Evolutionary conservation across 441 rosid genomes (phyloP), one percentile per base, ranked within the genome.

Genomic region (Pelargonium exstipulatum): DNA sequence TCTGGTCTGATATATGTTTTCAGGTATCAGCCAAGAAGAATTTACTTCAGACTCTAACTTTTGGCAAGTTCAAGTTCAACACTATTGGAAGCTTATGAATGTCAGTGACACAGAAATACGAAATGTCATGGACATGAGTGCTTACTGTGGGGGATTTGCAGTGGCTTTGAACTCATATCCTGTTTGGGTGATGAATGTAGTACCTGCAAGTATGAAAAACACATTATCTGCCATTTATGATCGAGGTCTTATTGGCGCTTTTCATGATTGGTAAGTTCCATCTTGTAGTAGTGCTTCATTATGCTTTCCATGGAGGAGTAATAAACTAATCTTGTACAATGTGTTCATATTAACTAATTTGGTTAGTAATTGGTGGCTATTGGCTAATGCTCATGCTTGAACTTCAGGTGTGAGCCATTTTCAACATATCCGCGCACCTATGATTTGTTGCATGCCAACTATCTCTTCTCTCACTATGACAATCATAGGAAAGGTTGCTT

Each of bases 91-190:
- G 70, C 70, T 91, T 77, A 88, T 86, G 91, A 80, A 83, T 68
- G 69, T 80, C n/a, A 84, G 69, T 24, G 74, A 73, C 76, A 79
- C 79, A 2, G 88, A 88, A 72, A 75, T 87, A 75, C 81, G 96
- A 74, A 95, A 91, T 79, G 84, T 87, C 77, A 87, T 95, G 97
- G 97, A 95, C 76, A 90, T 91, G 97, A 95, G 88, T 58, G 90
- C 99, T 67, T 84, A 76, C 77, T 60, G 79, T 62, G 97, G 99
- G 66, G 99, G 99, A 60, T 95, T 91, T 81, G 82, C 90, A 68
- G 84, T 76, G 53, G 94, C 95, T 65, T 74, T 91, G 86, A 84
- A 74, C 68, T 70, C 77, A 55, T 81, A 75, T 9, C 97, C 97
- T 14, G 90, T 89, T 70, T 95, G 97, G 97, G 92, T 95, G 74